A percentile compares a stretch with the other conserved stretches of the same genome.
Conservation (phyloP, 139 green algal genomes). For the Micractinium conductrix region DNA sequence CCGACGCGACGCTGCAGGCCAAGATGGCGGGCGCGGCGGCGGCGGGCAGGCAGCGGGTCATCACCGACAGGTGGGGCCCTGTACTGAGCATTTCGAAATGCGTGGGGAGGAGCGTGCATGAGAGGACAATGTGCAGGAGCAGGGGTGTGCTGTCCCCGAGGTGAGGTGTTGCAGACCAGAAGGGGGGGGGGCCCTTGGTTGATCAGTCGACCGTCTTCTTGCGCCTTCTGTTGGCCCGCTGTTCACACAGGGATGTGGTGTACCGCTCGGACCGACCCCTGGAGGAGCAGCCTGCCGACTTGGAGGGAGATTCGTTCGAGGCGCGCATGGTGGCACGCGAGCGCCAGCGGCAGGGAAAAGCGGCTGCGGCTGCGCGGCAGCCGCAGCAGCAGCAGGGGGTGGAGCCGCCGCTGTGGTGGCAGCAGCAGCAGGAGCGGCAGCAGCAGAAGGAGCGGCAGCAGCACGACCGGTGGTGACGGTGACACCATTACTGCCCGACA, state of each 20-base stretch:
- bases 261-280: constrained; percentile 35
- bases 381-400: not conserved
- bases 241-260: constrained; percentile 22
- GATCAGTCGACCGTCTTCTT: too few species aligned
- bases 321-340: constrained; percentile 21
- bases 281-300: constrained; percentile 16
- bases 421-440: constrained; percentile 3
- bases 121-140: not conserved
- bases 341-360: constrained; percentile 10
- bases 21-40: constrained; percentile 23
- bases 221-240: not conserved
- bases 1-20: constrained; percentile 2
- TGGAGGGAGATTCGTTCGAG: constrained; percentile 40
- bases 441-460: not conserved
- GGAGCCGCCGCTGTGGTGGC: constrained; percentile 18
- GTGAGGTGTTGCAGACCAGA: not conserved
- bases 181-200: too few species aligned
- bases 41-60: not conserved
- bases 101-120: too few species aligned
- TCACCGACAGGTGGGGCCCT: constrained; percentile 17
- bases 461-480: too few species aligned
- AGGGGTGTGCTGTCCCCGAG: not conserved
- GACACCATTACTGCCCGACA: too few species aligned
- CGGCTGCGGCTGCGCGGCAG: not conserved
- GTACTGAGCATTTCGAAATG: too few species aligned